Base-by-base conservation (phyloP, 2,329 filamentous ascomycete genomes). In the Biscogniauxia marginata region DNA sequence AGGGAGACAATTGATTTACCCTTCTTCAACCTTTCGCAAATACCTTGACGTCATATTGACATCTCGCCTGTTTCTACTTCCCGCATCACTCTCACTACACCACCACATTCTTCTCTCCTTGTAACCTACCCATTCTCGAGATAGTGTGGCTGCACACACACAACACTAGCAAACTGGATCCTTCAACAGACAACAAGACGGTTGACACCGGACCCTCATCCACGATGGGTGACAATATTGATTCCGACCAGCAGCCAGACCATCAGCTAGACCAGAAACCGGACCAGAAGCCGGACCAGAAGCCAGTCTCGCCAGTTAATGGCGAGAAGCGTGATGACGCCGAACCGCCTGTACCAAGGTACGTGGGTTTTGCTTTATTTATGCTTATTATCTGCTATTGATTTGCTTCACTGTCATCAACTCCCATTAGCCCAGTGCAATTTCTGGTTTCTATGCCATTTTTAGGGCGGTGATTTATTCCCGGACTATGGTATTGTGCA, bases 181-280 rank as follows among this genome's bases (percentile, higher is more conserved):
- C 30, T 6, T n/a, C 30, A 2, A 16, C 30, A 5, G 30, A 39
- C 6, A 39, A 39, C 6, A 39, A 39, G 30, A 39, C 30, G 13
- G n/a, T 39, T 16, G 30, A 39, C 30, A 39, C 30, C n/a, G 30
- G 30, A 16, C 30, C 30, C 13, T 39, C 30, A 16, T 4, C 30
- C n/a, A 39, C 13, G 30, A 63, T 63, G 60, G 60, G 61, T 24
- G 53, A 52, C 53, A 43, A 43, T 7, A 22, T 30, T 20, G 56
- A 39, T n/a, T 11, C 46, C 20, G 54, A 59, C 20, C 52, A 61
- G 43, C 54, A n/a, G n/a, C n/a, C n/a, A n/a, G n/a, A n/a, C n/a
- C n/a, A n/a, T n/a, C n/a, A n/a, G n/a, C n/a, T n/a, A n/a, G n/a
- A n/a, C n/a, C n/a, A n/a, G n/a, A n/a, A n/a, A n/a, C n/a, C n/a